phyloP scores from a whole-genome alignment of 768 basidiomycete species.

The Serpula lacrymans region DNA sequence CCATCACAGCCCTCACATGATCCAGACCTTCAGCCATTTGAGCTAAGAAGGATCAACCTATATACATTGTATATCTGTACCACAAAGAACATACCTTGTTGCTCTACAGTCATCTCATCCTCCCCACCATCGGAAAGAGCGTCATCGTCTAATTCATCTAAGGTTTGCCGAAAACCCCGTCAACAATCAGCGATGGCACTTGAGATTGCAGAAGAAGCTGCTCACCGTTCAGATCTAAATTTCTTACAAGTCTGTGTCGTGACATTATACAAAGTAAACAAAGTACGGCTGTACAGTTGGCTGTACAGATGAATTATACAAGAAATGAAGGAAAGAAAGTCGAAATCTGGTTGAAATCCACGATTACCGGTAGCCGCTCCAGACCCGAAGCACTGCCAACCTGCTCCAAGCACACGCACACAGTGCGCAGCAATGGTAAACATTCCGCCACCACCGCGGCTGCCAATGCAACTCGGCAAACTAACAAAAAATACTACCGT shows the following conservation, averaged over 20 bases:
- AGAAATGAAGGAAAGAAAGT: too few species aligned
- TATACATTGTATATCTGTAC: background rate
- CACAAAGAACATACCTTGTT: constrained; percentile 56
- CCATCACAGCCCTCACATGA: constrained; percentile 64
- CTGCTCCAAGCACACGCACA: too few species aligned
- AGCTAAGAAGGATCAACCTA: constrained; percentile 31
- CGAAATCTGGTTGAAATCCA: too few species aligned
- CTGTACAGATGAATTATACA: constrained; percentile 6
- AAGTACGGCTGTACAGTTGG: constrained; percentile 5
- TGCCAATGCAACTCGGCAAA: too few species aligned
- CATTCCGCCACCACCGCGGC: too few species aligned
- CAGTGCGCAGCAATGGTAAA: too few species aligned
- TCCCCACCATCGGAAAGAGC: constrained; percentile 75
- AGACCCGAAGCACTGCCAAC: too few species aligned
- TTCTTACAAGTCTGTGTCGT: constrained; percentile 85
- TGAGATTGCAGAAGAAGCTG: background rate
- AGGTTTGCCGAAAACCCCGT: constrained; percentile 1
- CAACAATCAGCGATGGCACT: background rate
- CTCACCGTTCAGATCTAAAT: constrained; percentile 75
- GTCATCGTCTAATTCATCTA: constrained; percentile 86
- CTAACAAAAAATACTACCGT: too few species aligned
- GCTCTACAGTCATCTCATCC: constrained; percentile 76
- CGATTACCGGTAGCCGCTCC: too few species aligned
- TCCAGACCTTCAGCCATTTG: constrained; percentile 72
- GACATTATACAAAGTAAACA: constrained; percentile 57